phyloP scores from a whole-genome alignment of 2,329 filamentous ascomycete species.

The Aspergillus viridinutans region DNA sequence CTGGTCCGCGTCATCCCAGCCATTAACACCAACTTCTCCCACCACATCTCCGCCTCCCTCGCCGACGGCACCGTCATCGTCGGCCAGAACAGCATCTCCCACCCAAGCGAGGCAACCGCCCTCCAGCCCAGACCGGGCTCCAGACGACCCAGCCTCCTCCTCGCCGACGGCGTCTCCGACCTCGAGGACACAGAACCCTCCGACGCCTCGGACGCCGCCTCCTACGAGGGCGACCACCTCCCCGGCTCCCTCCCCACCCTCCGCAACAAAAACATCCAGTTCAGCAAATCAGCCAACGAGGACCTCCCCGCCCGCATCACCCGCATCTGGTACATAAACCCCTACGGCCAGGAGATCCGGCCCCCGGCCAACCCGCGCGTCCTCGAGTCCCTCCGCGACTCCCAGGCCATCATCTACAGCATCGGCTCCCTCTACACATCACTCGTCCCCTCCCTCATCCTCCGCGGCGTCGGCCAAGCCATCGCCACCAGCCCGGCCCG shows the following conservation, averaged over 20 bases:
- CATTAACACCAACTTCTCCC: conserved; percentile 91
- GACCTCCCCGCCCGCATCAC: conserved; percentile 74
- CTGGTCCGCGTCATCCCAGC: conserved; percentile 77
- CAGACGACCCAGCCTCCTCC: conserved; percentile 32
- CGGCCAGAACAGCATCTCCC: conserved; percentile 89
- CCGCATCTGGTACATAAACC: conserved; percentile 95
- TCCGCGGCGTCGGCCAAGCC: conserved; percentile 68
- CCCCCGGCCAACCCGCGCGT: conserved; percentile 80
- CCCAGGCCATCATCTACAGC: conserved; percentile 75
- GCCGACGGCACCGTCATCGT: conserved; percentile 73
- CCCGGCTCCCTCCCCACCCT: conserved; percentile 70
- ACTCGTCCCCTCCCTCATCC: conserved; percentile 75
- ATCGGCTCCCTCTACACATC: conserved; percentile 94
- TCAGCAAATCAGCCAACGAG: conserved; percentile 75
- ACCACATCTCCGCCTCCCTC: conserved; percentile 85
- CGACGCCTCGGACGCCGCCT: conserved; percentile 30
- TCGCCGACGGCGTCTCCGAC: conserved; percentile 32
- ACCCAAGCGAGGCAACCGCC: conserved; percentile 66
- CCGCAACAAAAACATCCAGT: conserved; percentile 73
- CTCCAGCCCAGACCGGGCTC: conserved; percentile 29
- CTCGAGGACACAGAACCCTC: conserved; percentile 25
- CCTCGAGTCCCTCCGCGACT: conserved; percentile 59
- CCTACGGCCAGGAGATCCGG: conserved; percentile 93
- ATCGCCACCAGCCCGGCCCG: conserved; percentile 50
- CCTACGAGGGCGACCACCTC: conserved; percentile 44